These are phyloP conservation scores for Trichoderma asperelloides DNA, from an alignment of 495 filamentous ascomycete species.

Conservation along the genomic window DNA sequence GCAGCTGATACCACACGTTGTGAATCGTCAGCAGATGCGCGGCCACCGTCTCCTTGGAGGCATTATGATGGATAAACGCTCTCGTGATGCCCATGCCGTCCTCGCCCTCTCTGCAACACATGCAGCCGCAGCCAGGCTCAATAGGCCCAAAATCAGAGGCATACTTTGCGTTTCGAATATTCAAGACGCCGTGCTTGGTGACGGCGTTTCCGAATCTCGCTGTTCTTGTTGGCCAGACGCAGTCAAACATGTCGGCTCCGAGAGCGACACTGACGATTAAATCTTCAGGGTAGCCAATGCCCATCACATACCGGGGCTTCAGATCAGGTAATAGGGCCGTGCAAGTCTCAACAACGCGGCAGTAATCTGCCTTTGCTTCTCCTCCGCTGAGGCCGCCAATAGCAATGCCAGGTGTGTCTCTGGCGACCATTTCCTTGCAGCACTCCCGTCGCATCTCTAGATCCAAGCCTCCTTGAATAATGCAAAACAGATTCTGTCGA, in stretches of 20 bases:
- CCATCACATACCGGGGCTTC: constrained; percentile 97
- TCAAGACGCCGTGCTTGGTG: constrained; percentile 69
- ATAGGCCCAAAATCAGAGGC: constrained; percentile 74
- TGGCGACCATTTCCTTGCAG: constrained; percentile 78
- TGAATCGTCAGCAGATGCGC: constrained; percentile 92
- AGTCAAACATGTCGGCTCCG: constrained; percentile 99
- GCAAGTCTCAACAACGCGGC: constrained; percentile 68
- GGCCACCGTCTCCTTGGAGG: constrained; percentile 89
- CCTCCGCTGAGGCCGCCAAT: constrained; percentile 92
- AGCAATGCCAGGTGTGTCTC: constrained; percentile 91
- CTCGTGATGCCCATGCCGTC: constrained; percentile 78
- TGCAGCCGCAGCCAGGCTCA: constrained; percentile 71
- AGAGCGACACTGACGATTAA: constrained; percentile 84
- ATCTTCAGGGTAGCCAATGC: constrained; percentile 94
- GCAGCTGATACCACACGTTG: constrained; percentile 84
- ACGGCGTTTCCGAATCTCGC: constrained; percentile 94
- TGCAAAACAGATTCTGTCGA: constrained; percentile 95
- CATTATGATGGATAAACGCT: constrained; percentile 84
- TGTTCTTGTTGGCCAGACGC: constrained; percentile 95
- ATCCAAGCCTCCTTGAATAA: constrained; percentile 93
- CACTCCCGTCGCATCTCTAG: constrained; percentile 80
- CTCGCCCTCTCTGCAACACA: constrained; percentile 56
- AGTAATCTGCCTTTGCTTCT: constrained; percentile 50
- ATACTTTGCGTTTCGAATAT: constrained; percentile 68
- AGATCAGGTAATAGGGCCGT: constrained; percentile 75